Base-by-base conservation (phyloP, 1,284 basidiomycete genomes). In the Thelephora terrestris region DNA sequence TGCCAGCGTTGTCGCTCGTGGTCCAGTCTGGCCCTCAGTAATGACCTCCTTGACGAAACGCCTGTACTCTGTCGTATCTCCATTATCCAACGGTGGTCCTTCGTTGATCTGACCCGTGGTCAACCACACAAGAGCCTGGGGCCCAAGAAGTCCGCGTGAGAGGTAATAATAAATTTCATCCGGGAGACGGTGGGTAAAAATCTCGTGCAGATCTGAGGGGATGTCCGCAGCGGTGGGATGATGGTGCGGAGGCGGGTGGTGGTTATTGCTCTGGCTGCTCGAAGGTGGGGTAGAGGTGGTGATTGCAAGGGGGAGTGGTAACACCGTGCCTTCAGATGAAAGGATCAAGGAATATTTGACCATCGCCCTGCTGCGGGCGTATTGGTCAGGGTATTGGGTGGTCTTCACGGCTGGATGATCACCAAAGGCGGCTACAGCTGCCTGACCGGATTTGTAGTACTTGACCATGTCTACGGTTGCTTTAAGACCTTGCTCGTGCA, bases 121-220 rank as follows among this genome's bases (percentile, higher is more conserved):
- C 48, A 99, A 78, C 84, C 91, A 95, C 20, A 92, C 85, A 16
- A 99, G 78, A 7, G 92, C 81, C 55, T 89, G 86, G 0, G 92
- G 86, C 10, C 84, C 83, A 50, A 98, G 68, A 23, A 99, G 76
- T 6, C 95, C 95, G 16, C 92, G 81, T 43, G 93, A 97, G 50
- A 99, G 77, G 64, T 97, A 95, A 66, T 87, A 95, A 71, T 95
- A 98, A 50, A 98, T 76, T 63, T 99, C 94, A 66, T 99, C 95
- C 0, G 96, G 95, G 16, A 99, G 75, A 34, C 92, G 85, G 63
- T 90, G 76, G 3, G 93, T 96, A 69, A 98, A 99, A 55, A 99
- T 87, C 47, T 97, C 93, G 62, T 96, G 89, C 35, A 99, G 71
- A 67, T 99, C 95, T 39, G 71, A 66, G 1, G 95, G 95, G 34